Evolutionary conservation across 805 yeast species (phyloP).

Genomic region (Ogataea pignaliae): DNA sequence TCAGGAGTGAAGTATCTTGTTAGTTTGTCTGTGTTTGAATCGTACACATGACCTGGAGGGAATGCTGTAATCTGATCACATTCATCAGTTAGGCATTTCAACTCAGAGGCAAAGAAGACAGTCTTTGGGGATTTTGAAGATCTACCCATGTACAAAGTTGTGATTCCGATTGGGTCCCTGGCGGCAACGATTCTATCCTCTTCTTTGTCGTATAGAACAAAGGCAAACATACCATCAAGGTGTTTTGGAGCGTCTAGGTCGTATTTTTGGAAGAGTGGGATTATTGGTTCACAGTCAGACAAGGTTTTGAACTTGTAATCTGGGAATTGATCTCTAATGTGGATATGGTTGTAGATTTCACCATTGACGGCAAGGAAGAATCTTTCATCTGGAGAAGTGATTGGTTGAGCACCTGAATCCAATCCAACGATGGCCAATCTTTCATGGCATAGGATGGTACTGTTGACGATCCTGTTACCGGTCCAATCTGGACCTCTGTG

Average conservation of each 20-base stretch:
- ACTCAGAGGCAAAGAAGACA: constrained; percentile 87
- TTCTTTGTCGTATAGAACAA: constrained; percentile 80
- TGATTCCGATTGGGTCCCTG: constrained; percentile 97
- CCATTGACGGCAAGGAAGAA: constrained; percentile 88
- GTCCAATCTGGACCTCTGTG: constrained; percentile 99
- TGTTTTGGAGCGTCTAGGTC: constrained; percentile 87
- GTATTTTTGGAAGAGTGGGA: constrained; percentile 84
- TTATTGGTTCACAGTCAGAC: constrained; percentile 96
- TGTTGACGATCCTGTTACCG: constrained; percentile 77
- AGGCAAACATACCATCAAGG: constrained; percentile 98
- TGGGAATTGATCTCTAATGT: constrained; percentile 68
- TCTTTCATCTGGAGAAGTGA: constrained; percentile 72
- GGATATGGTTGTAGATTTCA: constrained; percentile 96
- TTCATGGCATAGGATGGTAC: constrained; percentile 87
- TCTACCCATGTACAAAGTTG: constrained; percentile 94
- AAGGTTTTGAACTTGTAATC: constrained; percentile 79
- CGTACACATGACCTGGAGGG: constrained; percentile 99
- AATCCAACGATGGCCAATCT: constrained; percentile 96
- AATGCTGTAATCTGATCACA: constrained; percentile 90
- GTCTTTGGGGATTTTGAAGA: constrained; percentile 64
- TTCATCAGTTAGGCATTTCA: constrained; percentile 89
- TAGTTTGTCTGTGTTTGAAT: constrained; percentile 79
- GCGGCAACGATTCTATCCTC: constrained; percentile 91
- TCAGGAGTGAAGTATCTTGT: constrained; percentile 87
- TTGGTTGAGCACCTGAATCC: constrained; percentile 98